Conservation (phyloP, 208 protist species). For the Leishmania martiniquensis region DNA sequence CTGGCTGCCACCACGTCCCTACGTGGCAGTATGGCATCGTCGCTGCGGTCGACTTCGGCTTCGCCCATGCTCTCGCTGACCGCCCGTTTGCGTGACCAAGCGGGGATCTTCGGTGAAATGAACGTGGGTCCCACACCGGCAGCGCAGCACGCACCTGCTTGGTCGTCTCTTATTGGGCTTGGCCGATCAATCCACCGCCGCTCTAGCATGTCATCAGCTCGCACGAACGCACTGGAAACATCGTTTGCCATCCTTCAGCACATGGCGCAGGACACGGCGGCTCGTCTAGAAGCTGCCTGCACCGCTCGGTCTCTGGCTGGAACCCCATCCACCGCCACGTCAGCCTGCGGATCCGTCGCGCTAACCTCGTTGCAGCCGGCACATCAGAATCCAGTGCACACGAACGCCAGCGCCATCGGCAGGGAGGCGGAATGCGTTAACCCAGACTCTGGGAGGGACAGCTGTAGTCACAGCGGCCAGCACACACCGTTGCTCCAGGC, state of each 20-base stretch:
- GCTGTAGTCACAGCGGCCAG: constrained; percentile 2
- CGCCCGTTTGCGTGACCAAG: not conserved
- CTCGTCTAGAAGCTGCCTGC: constrained; percentile 20
- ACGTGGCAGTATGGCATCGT: constrained; percentile 7
- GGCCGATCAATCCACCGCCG: constrained; percentile 5
- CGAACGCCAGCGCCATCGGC: not conserved
- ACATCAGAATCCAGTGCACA: not conserved
- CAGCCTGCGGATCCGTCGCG: not conserved
- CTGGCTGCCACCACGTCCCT: constrained; percentile 5
- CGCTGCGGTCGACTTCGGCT: not conserved
- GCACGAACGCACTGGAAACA: constrained; percentile 35
- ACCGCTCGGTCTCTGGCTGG: not conserved
- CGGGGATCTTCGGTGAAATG: not conserved
- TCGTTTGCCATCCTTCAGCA: constrained; percentile 51
- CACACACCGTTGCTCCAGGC: constrained; percentile 7
- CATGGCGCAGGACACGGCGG: constrained; percentile 55
- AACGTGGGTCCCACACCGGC: not conserved
- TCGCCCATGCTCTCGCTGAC: constrained; percentile 5
- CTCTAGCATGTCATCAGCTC: constrained; percentile 6
- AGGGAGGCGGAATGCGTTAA: not conserved
- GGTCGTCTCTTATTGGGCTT: not conserved
- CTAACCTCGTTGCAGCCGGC: not conserved
- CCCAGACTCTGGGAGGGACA: not conserved
- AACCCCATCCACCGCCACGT: not conserved
- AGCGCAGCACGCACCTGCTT: not conserved